Percentiles rank a stretch among this genome's conserved stretches.
phyloP scores from a whole-genome alignment of 1,284 basidiomycete species.

The Mycena sp. region DNA sequence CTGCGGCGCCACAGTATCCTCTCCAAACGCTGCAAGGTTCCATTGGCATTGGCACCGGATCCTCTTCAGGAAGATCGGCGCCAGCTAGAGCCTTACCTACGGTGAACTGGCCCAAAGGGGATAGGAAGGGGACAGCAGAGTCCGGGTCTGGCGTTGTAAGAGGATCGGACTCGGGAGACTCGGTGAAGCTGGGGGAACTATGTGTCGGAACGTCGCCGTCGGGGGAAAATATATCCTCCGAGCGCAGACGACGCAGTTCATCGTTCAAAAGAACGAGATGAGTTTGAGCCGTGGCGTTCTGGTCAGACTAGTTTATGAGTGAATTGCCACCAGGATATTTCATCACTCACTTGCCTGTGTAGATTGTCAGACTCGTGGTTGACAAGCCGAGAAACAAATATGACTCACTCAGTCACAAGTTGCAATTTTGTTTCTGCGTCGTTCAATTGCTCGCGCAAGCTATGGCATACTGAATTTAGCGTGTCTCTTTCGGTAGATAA shows the following conservation, averaged over 20 bases:
- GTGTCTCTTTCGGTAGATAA: constrained; percentile 24
- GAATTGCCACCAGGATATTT: not conserved
- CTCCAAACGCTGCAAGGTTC: not conserved
- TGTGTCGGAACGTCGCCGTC: constrained; percentile 95
- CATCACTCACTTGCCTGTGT: constrained; percentile 27
- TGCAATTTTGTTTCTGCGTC: constrained; percentile 45
- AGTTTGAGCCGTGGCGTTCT: constrained; percentile 29
- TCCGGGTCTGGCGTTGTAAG: not conserved
- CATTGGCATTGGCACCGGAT: not conserved
- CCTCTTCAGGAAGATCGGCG: constrained; percentile 9
- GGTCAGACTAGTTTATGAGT: not conserved
- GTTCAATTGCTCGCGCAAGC: constrained; percentile 39
- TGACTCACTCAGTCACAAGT: constrained; percentile 46
- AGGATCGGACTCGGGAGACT: constrained; percentile 6
- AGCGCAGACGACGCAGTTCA: constrained; percentile 26
- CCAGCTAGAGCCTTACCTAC: constrained; percentile 10
- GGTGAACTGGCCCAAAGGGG: constrained; percentile 20
- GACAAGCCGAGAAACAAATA: not conserved
- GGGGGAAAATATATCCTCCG: constrained; percentile 69
- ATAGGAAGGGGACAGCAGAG: constrained; percentile 18
- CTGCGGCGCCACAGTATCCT: constrained; percentile 27
- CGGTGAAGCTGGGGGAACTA: no score
- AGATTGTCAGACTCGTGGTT: not conserved
- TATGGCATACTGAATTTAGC: constrained; percentile 30
- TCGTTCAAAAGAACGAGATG: constrained; percentile 28